Evolutionary conservation across 257 asterid genomes (phyloP), one percentile per base, ranked within the genome.

Genomic region (Ilex asprella): DNA sequence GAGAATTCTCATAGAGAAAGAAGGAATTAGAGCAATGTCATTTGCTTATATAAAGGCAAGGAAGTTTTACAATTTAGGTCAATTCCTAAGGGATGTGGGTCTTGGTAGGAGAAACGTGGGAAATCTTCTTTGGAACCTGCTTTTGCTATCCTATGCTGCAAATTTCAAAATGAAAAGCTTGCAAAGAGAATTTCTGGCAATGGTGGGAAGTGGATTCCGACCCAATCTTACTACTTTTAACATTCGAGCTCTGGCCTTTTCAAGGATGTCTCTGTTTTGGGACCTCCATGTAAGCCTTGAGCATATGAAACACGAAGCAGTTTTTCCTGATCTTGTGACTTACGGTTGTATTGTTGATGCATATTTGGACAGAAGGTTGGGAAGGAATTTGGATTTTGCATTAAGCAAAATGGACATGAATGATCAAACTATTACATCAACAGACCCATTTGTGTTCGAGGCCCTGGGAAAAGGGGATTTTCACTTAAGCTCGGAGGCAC

Each of bases 381-480:
- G 86, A 55, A 78, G 80, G 71, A 92, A 92, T 76, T 73, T 92
- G 83, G 78, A 79, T 27, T 89, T 83, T 61, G 87, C 84, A 30
- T 73, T 92, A 59, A 58, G 59, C 49, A 82, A 76, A 67, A 61
- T 89, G 61, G 77, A 72, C 30, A 55, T 60, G 68, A 35, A 71
- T 59, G 82, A 73, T 72, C 41, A 55, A 30, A 91, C 79, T 76
- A 57, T 58, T 0, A 32, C 84, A 39, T 62, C 55, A 72, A 92
- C 97, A 11, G 96, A 89, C 79, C 77, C 78, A 6, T 71, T 77
- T 31, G 84, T 92, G 50, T 89, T 89, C 54, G 89, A 82, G 79
- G 96, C 61, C 47, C 78, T 85, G 86, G 99, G 99, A 53, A 92
- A 92, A 75, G 96, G 97, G 57, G 97, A 85, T 70, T 92, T 89